Percentiles rank a stretch among this genome's conserved stretches.
These are phyloP conservation scores for Neocallimastix lanati DNA, from an alignment of 192 early-diverging fungal genomes.

Conservation along the genomic window DNA sequence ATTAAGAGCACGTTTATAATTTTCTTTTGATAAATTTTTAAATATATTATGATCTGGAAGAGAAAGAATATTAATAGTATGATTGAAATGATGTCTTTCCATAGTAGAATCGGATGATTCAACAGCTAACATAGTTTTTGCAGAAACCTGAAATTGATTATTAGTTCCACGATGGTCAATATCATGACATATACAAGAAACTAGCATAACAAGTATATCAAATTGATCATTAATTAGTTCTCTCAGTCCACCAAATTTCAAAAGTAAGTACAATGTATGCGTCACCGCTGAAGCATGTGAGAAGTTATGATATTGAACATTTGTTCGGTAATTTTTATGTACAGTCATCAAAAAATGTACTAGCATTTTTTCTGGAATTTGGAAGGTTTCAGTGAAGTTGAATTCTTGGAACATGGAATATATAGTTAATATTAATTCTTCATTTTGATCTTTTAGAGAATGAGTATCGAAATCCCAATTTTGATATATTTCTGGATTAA, in stretches of 20 bases:
- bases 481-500: neutral
- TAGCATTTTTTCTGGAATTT: slow-evolving; percentile 13
- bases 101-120: slow-evolving; percentile 19
- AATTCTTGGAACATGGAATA: slow-evolving; percentile 16
- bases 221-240: slow-evolving; percentile 5
- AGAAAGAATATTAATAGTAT: slow-evolving; percentile 14
- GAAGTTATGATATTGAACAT: slow-evolving; percentile 25
- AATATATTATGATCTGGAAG: slow-evolving; percentile 14
- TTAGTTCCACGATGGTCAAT: slow-evolving; percentile 30
- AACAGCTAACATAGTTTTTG: slow-evolving; percentile 14
- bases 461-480: slow-evolving; percentile 1
- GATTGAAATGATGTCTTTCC: slow-evolving; percentile 27
- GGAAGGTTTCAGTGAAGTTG: slow-evolving; percentile 6
- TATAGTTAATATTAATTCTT: slow-evolving; percentile 10
- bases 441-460: slow-evolving; percentile 5
- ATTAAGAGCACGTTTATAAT: slow-evolving; percentile 12
- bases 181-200: slow-evolving; percentile 22
- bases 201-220: slow-evolving; percentile 21
- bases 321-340: slow-evolving; percentile 18
- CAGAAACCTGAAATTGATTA: slow-evolving; percentile 19
- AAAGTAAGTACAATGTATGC: slow-evolving; percentile 11
- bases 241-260: slow-evolving; percentile 3
- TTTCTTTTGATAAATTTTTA: slow-evolving; percentile 3
- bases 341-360: slow-evolving; percentile 16
- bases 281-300: slow-evolving; percentile 19